Base-by-base conservation (phyloP, 352 stramenopile genomes). In the Peronosclerospora sorghi region DNA sequence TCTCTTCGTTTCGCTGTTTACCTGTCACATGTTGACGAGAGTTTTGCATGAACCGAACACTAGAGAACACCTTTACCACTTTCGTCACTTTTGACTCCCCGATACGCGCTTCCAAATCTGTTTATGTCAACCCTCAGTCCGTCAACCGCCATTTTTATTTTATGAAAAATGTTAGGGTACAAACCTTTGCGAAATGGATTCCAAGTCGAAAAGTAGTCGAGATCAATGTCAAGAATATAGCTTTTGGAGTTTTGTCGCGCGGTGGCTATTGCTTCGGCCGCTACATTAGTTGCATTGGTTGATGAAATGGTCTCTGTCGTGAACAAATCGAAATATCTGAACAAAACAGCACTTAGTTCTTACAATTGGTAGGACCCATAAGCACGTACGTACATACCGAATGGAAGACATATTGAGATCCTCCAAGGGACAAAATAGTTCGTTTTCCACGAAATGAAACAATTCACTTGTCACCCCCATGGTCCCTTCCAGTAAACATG, bases 201-300 rank as follows among this genome's bases (percentile, higher is more conserved):
- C 71, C 77, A 84, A 4, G 80, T 91, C 13, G 79, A 90, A 50
- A 93, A 95, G 51, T 89, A 95, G 59, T 95, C 83, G n/a, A 95
- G 48, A 51, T 90, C 86, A 20, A 95, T 78, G 45, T 95, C 83
- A 0, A 95, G 45, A 5, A 95, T 35, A 37, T 63, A 92, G 10
- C 48, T 50, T 35, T 65, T 70, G n/a, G 52, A 59, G 5, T 50
- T 48, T 7, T 45, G 23, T 26, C 36, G 37, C 29, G 65, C 51
- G 18, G 46, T 48, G 20, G 26, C 32, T 0, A 61, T 42, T 12
- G 56, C 62, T 8, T 57, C 40, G 5, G 32, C 21, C n/a, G 48
- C 35, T 42, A 57, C 41, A 20, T 40, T 26, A 19, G 37, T 13
- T 27, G 32, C 41, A 4, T 43, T 21, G 6, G 20, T 23, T n/a